Percentiles rank a stretch among this genome's conserved stretches.
Conservation (phyloP, 768 basidiomycete species). For the Lenzites betulinus region DNA sequence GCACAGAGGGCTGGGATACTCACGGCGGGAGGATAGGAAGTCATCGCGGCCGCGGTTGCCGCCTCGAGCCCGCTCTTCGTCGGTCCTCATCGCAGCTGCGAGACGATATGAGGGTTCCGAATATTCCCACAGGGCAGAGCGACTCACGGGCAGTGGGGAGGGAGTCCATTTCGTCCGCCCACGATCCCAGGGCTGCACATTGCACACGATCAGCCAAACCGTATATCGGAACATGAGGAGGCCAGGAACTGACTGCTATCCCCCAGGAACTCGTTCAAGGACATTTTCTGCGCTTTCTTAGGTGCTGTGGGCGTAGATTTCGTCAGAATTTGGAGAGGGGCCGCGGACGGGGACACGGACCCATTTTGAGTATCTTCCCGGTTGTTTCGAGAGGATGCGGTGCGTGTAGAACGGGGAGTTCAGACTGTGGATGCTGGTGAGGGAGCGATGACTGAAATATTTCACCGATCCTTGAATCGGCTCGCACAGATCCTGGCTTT, state of each 20-base stretch:
- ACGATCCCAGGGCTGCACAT: slow-evolving; percentile 78
- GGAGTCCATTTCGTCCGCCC: slow-evolving; percentile 98
- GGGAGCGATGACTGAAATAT: slow-evolving; percentile 21
- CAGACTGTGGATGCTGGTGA: slow-evolving; percentile 17
- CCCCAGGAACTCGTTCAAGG: slow-evolving; percentile 89
- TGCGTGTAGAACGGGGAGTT: background rate
- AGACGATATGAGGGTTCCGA: slow-evolving; percentile 8
- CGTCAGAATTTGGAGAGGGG: background rate
- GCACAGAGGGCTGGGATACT: slow-evolving; percentile 30
- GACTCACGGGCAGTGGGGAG: slow-evolving; percentile 91
- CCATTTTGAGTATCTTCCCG: slow-evolving; percentile 32
- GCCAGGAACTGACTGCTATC: slow-evolving; percentile 65
- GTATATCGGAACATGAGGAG: slow-evolving; percentile 7
- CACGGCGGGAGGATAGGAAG: slow-evolving; percentile 62
- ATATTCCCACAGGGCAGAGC: slow-evolving; percentile 8
- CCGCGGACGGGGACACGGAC: slow-evolving; percentile 19
- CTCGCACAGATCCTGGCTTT: slow-evolving; percentile 1
- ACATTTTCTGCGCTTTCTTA: slow-evolving; percentile 90
- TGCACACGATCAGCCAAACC: slow-evolving; percentile 16
- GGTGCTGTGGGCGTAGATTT: slow-evolving; percentile 59
- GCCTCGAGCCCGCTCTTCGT: slow-evolving; percentile 59
- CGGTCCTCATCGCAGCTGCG: slow-evolving; percentile 63
- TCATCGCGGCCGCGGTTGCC: slow-evolving; percentile 67
- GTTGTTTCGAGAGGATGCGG: background rate
- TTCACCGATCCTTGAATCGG: slow-evolving; percentile 19